These are phyloP conservation scores for Scalesia atractyloides DNA, from an alignment of 129 eudicot species.

Conservation along the genomic window DNA sequence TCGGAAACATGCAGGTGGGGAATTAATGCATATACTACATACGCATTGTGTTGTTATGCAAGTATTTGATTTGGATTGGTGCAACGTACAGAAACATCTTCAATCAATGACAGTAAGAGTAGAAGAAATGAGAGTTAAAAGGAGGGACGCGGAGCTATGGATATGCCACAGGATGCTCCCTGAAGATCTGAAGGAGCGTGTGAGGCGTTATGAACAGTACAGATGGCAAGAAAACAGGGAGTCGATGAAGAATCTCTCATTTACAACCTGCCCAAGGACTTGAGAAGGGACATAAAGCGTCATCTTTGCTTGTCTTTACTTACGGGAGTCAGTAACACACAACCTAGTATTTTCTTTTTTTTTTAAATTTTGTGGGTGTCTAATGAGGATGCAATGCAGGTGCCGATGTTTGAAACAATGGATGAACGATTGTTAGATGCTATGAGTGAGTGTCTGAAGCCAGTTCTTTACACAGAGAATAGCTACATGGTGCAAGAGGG, in stretches of 20 bases:
- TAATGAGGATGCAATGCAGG: constrained; percentile 38
- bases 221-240: constrained; percentile 89
- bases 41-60: neutral
- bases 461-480: constrained; percentile 65
- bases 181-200: constrained; percentile 56
- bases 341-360: neutral
- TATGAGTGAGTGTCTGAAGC: constrained; percentile 72
- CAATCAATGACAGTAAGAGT: constrained; percentile 74
- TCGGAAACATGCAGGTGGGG: constrained; percentile 88
- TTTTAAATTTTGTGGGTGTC: neutral
- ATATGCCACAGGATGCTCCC: constrained; percentile 96
- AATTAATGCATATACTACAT: neutral
- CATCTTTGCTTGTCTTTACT: constrained; percentile 77
- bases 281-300: constrained; percentile 83
- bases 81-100: constrained; percentile 72
- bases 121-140: constrained; percentile 83
- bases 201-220: constrained; percentile 77
- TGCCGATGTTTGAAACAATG: constrained; percentile 80
- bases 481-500: constrained; percentile 77
- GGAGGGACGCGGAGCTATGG: constrained; percentile 91
- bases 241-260: constrained; percentile 78
- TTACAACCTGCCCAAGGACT: constrained; percentile 69
- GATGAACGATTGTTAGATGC: constrained; percentile 74
- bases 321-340: constrained; percentile 50
- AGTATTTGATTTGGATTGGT: neutral